phyloP scores from a whole-genome alignment of 805 yeast genomes.

The Spencermartinsiella europaea region DNA sequence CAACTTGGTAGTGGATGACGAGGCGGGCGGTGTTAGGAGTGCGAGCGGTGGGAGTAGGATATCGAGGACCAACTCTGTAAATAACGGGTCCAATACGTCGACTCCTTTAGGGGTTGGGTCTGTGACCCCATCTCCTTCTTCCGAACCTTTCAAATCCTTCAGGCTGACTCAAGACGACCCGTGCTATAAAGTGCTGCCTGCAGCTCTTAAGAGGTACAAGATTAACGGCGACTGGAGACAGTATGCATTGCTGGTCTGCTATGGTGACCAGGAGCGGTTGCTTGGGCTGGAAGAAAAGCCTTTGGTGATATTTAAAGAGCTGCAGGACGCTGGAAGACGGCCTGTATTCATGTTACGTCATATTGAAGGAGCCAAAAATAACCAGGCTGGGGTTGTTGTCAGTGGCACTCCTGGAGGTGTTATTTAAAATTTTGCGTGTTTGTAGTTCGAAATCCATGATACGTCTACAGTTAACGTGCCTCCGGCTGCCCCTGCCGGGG shows the following conservation, averaged over 20 bases:
- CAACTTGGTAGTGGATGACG: conserved; percentile 5
- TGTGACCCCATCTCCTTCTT: conserved; percentile 9
- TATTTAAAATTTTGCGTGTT: conserved; percentile 11
- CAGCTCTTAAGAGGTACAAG: conserved; percentile 81
- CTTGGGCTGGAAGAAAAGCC: conserved; percentile 84
- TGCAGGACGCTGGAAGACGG: conserved; percentile 77
- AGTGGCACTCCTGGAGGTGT: conserved; percentile 26
- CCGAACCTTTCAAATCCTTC: conserved; percentile 76
- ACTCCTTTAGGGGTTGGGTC: neutral
- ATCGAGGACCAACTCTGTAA: neutral
- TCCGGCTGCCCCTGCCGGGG: no score
- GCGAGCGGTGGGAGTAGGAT: neutral
- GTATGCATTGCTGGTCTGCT: conserved; percentile 82
- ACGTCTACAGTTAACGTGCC: no score
- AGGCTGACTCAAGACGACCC: conserved; percentile 88
- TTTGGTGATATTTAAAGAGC: conserved; percentile 73
- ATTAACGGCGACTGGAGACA: conserved; percentile 80
- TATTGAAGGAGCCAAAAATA: conserved; percentile 44
- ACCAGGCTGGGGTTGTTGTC: conserved; percentile 16
- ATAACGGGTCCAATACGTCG: neutral
- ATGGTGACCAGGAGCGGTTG: conserved; percentile 84
- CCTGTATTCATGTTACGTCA: conserved; percentile 92
- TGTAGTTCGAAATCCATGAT: no score
- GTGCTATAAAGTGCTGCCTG: conserved; percentile 79
- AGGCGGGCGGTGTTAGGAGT: neutral